A percentile compares a stretch with the other conserved stretches of the same genome.
Conservation (phyloP, 345 rosid species). For the Lumnitzera racemosa region DNA sequence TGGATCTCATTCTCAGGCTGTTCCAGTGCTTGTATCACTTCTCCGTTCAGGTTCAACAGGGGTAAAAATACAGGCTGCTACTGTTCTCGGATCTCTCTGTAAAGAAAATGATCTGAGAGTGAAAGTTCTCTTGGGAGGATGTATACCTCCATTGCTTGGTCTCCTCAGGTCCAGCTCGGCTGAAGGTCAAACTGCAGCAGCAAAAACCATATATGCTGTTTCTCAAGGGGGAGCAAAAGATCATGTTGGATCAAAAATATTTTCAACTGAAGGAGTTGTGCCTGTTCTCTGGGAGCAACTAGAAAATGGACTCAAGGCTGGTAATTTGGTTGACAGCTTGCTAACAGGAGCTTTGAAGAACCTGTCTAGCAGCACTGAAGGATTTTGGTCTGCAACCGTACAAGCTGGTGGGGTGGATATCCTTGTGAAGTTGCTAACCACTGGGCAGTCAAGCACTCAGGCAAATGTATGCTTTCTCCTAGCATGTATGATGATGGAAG, state of each 20-base stretch:
- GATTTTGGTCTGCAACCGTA: conserved; percentile 86
- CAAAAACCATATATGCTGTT: conserved; percentile 93
- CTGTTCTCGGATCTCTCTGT: conserved; percentile 92
- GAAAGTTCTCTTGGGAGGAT: conserved; percentile 97
- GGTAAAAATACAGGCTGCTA: conserved; percentile 94
- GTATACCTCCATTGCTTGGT: conserved; percentile 99
- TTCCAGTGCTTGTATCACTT: conserved; percentile 98
- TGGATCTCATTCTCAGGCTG: conserved; percentile 99
- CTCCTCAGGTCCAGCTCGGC: conserved; percentile 94
- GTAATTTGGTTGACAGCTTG: conserved; percentile 75
- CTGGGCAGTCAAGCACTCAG: conserved; percentile 75
- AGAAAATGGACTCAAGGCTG: conserved; percentile 64
- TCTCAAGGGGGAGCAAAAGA: conserved; percentile 96
- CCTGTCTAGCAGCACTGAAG: conserved; percentile 87
- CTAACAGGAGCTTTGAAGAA: conserved; percentile 93
- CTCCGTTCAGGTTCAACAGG: conserved; percentile 94
- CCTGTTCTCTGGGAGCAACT: conserved; percentile 91
- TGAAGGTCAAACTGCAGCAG: conserved; percentile 95
- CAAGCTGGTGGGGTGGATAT: conserved; percentile 97
- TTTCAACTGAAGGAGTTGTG: conserved; percentile 99
- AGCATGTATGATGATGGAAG: conserved; percentile 94
- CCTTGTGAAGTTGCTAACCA: conserved; percentile 86
- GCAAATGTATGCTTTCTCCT: conserved; percentile 96
- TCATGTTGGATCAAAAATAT: conserved; percentile 96
- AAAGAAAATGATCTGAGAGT: conserved; percentile 98